phyloP scores from a whole-genome alignment of 1,284 basidiomycete species.

The Austropuccinia psidii region DNA sequence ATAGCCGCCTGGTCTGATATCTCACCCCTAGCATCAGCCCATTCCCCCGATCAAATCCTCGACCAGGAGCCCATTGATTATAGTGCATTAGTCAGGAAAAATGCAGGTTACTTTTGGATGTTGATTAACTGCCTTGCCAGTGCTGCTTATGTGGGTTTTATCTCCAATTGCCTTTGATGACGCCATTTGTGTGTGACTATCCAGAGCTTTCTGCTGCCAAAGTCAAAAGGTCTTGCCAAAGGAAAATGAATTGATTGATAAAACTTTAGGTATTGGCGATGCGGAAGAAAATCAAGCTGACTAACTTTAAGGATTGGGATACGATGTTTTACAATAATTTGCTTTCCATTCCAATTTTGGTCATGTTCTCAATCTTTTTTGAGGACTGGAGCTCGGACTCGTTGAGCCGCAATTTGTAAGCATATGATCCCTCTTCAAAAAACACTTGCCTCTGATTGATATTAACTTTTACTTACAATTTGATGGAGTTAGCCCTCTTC shows the following conservation, averaged over 20 bases:
- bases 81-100: constrained; percentile 53
- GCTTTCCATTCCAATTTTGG: constrained; percentile 82
- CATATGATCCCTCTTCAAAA: background rate
- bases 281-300: constrained; percentile 93
- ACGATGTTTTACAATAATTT: constrained; percentile 99
- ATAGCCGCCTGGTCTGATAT: constrained; percentile 95
- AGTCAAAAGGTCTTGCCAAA: too few species aligned
- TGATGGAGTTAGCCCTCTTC: constrained; percentile 59
- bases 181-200: too few species aligned
- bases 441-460: background rate
- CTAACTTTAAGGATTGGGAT: constrained; percentile 99
- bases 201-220: too few species aligned
- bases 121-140: constrained; percentile 80
- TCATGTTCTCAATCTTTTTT: constrained; percentile 69
- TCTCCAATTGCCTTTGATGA: constrained; percentile 24
- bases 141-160: constrained; percentile 72
- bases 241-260: background rate
- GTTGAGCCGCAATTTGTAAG: constrained; percentile 74
- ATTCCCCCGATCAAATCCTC: constrained; percentile 37
- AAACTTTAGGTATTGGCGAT: constrained; percentile 70
- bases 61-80: constrained; percentile 38
- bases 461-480: background rate
- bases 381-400: constrained; percentile 86
- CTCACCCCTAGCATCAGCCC: constrained; percentile 53
- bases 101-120: constrained; percentile 96